Conservation (phyloP, 2,329 filamentous ascomycete genomes). For the Dendryphion nanum region DNA sequence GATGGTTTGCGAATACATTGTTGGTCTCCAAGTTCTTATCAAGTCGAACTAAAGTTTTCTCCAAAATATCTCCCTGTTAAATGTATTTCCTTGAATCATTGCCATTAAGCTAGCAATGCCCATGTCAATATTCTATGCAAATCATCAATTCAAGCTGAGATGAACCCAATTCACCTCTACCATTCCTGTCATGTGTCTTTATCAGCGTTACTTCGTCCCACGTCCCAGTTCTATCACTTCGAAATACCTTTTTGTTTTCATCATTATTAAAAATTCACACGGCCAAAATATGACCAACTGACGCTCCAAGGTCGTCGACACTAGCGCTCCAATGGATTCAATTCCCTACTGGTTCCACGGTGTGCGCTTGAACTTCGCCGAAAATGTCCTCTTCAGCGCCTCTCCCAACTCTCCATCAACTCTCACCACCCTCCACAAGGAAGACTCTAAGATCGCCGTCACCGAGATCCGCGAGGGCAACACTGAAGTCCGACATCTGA, state of each 20-base stretch:
- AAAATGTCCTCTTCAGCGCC: slow-evolving; percentile 70
- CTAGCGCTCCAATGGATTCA: slow-evolving; percentile 65
- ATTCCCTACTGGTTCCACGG: slow-evolving; percentile 78
- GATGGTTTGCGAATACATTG: too few relatives aligned
- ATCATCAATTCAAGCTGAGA: too few relatives aligned
- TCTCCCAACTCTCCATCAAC: slow-evolving; percentile 43
- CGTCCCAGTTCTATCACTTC: not conserved
- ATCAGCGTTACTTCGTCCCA: too few relatives aligned
- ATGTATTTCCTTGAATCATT: too few relatives aligned
- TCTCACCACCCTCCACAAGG: slow-evolving; percentile 60
- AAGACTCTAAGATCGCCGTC: slow-evolving; percentile 67
- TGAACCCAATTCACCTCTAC: too few relatives aligned
- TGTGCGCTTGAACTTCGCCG: slow-evolving; percentile 71
- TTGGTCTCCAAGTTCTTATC: too few relatives aligned
- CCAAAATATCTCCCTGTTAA: too few relatives aligned
- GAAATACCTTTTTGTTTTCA: not conserved
- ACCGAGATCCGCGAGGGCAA: slow-evolving; percentile 72
- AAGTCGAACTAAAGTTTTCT: too few relatives aligned
- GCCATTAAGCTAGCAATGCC: too few relatives aligned
- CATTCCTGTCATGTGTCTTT: too few relatives aligned
- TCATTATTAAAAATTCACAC: not conserved
- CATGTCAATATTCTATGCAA: too few relatives aligned
- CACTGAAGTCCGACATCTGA: slow-evolving; percentile 53
- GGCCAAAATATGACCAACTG: not conserved
- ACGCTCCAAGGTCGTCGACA: slow-evolving; percentile 59